phyloP scores from a whole-genome alignment of 2,329 filamentous ascomycete genomes.

The Colletotrichum aenigma region DNA sequence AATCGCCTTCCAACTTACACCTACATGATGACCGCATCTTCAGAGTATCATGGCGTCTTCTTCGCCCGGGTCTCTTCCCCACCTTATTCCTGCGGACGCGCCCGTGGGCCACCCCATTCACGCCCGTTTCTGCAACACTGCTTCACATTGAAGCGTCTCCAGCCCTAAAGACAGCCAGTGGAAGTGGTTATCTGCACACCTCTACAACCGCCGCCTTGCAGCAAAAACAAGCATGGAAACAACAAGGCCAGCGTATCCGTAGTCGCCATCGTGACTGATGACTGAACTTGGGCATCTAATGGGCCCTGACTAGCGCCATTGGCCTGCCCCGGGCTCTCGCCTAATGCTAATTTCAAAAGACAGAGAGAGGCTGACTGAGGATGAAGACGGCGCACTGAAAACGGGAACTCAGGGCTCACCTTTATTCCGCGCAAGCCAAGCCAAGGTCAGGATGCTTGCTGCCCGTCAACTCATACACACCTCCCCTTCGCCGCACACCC shows the following conservation, averaged over 20 bases:
- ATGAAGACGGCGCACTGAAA: constrained; percentile 12
- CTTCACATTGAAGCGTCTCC: constrained; percentile 5
- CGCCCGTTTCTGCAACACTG: constrained; percentile 12
- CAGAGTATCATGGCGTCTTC: constrained; percentile 11
- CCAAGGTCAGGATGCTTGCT: constrained; percentile 1
- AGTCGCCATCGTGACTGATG: constrained; percentile 17
- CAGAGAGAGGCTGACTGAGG: constrained; percentile 16
- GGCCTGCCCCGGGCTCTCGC: neutral
- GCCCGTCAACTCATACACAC: constrained; percentile 8
- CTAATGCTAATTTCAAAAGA: neutral
- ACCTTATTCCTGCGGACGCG: neutral
- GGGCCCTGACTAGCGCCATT: constrained; percentile 1
- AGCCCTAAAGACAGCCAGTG: neutral
- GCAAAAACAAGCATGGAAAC: neutral
- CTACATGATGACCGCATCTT: constrained; percentile 18
- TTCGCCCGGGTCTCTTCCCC: neutral
- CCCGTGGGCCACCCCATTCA: neutral
- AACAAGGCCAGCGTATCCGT: neutral
- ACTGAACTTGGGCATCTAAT: neutral
- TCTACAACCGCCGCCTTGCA: constrained; percentile 2
- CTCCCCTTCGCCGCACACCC: constrained; percentile 12
- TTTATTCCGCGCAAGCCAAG: constrained; percentile 14
- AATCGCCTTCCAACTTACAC: constrained; percentile 11
- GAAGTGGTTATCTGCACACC: constrained; percentile 3
- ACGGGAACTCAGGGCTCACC: constrained; percentile 6